Evolutionary conservation across 768 basidiomycete genomes (phyloP).

Genomic region (Suillus luteus): DNA sequence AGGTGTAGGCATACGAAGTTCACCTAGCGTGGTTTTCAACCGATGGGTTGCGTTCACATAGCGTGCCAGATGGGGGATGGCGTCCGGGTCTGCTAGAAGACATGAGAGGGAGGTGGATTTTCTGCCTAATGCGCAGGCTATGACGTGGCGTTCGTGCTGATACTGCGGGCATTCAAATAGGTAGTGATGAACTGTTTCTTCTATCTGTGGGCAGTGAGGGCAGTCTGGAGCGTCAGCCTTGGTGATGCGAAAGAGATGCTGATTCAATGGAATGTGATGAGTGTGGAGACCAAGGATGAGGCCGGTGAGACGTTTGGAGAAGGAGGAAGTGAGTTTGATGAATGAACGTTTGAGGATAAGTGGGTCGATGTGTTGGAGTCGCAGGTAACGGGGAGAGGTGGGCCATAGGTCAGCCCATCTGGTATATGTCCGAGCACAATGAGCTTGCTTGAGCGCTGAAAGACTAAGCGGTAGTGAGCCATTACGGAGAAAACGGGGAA

Average conservation of each 20-base stretch:
- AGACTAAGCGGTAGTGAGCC: not conserved
- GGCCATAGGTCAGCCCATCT: not conserved
- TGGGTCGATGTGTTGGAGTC: not conserved
- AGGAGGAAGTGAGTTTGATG: slow-evolving; percentile 6
- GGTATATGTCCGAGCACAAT: not conserved
- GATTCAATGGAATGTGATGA: slow-evolving; percentile 32
- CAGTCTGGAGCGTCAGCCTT: slow-evolving; percentile 28
- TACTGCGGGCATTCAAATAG: slow-evolving; percentile 32
- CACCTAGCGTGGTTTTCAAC: not conserved
- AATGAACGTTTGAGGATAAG: not conserved
- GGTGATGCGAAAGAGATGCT: slow-evolving; percentile 32
- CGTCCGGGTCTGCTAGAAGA: slow-evolving; percentile 1
- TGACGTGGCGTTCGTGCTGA: not conserved
- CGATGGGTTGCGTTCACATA: slow-evolving; percentile 10
- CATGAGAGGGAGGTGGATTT: slow-evolving; percentile 9
- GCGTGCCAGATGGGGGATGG: not conserved
- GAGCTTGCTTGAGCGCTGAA: not conserved
- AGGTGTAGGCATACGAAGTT: not conserved
- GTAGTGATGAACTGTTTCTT: no score
- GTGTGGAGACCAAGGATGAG: slow-evolving; percentile 35
- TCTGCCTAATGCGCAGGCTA: not conserved
- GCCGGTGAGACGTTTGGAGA: slow-evolving; percentile 21
- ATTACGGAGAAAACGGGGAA: not conserved
- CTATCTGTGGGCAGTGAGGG: slow-evolving; percentile 21
- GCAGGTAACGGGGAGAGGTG: not conserved